These are phyloP conservation scores for Suhomyces choctaworum DNA, from an alignment of 1,139 yeast genomes.

Conservation along the genomic window DNA sequence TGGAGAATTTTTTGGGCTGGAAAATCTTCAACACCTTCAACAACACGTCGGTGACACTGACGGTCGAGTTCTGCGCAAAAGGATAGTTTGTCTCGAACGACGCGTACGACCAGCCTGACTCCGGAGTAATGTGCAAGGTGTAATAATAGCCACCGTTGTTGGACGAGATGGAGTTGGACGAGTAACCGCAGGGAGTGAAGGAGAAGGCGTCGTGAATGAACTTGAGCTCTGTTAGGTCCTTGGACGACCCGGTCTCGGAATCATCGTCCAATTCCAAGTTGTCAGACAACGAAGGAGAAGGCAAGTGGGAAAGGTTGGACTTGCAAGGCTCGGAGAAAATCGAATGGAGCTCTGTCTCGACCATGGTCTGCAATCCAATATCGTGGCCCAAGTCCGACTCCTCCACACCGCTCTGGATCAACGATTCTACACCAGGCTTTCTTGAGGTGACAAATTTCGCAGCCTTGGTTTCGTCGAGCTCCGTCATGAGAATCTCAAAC, in stretches of 20 bases:
- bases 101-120: conserved; percentile 91
- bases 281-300: conserved; percentile 26
- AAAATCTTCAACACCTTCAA: conserved; percentile 62
- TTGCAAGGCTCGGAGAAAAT: conserved; percentile 43
- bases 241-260: conserved; percentile 10
- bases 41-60: conserved; percentile 54
- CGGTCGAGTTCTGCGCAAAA: conserved; percentile 32
- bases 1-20: conserved; percentile 74
- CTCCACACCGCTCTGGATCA: conserved; percentile 25
- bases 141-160: conserved; percentile 64
- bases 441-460: conserved; percentile 61
- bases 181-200: conserved; percentile 94
- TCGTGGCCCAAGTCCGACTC: conserved; percentile 78
- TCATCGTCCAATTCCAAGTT: conserved; percentile 25
- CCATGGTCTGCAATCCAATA: conserved; percentile 68
- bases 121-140: conserved; percentile 94
- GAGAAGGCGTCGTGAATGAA: conserved; percentile 82
- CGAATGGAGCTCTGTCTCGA: conserved; percentile 57
- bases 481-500: conserved; percentile 90
- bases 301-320: conserved; percentile 28
- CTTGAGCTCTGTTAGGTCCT: conserved; percentile 9
- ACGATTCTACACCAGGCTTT: conserved; percentile 49
- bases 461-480: conserved; percentile 60
- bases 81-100: conserved; percentile 89
- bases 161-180: conserved; percentile 76